Percentiles rank a stretch among this genome's conserved stretches.
phyloP scores from a whole-genome alignment of 2,329 filamentous ascomycete genomes.

The Myrmaecium sp. region DNA sequence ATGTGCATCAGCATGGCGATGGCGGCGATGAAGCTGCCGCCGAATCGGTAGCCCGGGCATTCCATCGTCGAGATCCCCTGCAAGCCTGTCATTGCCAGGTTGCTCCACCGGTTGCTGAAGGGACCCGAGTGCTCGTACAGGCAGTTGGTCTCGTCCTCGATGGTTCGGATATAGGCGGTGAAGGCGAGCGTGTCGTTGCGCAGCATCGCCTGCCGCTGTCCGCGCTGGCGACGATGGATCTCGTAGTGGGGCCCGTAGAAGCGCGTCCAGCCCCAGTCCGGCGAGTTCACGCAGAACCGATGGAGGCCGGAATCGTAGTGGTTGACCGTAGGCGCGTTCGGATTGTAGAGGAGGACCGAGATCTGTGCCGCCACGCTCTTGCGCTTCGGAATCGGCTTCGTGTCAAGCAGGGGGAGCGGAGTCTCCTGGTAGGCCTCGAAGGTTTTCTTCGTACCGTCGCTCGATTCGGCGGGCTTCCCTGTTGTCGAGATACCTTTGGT shows the following conservation, averaged over 20 bases:
- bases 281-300: conserved; percentile 39
- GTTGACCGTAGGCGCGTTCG: conserved; percentile 41
- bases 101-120: conserved; percentile 39
- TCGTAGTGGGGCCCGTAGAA: conserved; percentile 43
- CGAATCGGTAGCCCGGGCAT: conserved; percentile 7
- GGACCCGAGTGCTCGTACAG: conserved; percentile 49
- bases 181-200: conserved; percentile 45
- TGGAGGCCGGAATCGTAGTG: conserved; percentile 39
- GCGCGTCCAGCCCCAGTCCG: conserved; percentile 48
- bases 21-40: conserved; percentile 31
- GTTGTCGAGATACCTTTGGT: too few relatives aligned
- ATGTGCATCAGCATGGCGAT: conserved; percentile 42
- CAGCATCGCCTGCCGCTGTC: conserved; percentile 40
- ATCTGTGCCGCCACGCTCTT: conserved; percentile 39
- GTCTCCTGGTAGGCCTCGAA: conserved; percentile 10
- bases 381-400: conserved; percentile 20
- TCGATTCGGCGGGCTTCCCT: not conserved
- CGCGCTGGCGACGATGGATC: conserved; percentile 38
- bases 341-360: conserved; percentile 46
- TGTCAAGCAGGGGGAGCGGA: conserved; percentile 19
- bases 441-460: not conserved
- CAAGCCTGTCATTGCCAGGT: conserved; percentile 39
- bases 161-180: conserved; percentile 42
- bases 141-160: conserved; percentile 42
- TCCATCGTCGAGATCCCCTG: conserved; percentile 17